These are phyloP conservation scores for Penicillium brevicompactum DNA, from an alignment of 2,329 filamentous ascomycete species.

Conservation along the genomic window DNA sequence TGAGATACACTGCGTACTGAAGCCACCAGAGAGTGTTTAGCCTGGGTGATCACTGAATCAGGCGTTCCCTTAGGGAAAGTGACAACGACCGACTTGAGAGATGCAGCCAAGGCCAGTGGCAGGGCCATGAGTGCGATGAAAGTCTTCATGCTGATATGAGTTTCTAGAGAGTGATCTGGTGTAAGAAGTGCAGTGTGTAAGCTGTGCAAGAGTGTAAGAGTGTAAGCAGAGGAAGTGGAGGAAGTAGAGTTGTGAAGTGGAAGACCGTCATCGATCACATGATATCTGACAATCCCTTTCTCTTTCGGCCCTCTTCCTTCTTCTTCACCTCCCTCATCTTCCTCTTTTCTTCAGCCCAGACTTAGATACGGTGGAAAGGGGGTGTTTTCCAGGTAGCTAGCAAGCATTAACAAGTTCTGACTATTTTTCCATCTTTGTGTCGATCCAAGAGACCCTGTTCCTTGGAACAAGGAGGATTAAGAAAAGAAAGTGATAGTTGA, in stretches of 20 bases:
- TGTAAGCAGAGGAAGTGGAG: not conserved
- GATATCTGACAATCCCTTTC: constrained; percentile 17
- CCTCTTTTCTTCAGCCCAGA: not conserved
- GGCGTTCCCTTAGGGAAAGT: constrained; percentile 73
- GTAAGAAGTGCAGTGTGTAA: not conserved
- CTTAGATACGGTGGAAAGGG: constrained; percentile 16
- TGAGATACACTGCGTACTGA: constrained; percentile 51
- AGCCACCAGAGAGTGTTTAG: constrained; percentile 69
- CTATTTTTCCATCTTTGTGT: constrained; percentile 38
- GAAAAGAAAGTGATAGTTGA: constrained; percentile 24
- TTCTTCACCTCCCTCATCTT: not conserved
- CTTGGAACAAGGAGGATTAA: constrained; percentile 27
- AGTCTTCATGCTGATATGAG: constrained; percentile 60
- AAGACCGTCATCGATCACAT: constrained; percentile 20
- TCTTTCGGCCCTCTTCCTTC: not conserved
- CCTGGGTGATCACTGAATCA: constrained; percentile 66
- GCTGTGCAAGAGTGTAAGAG: no score
- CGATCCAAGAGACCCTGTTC: constrained; percentile 32
- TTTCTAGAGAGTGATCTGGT: not conserved
- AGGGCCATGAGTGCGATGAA: constrained; percentile 61
- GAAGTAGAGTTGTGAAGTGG: not conserved
- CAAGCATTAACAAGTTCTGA: constrained; percentile 49
- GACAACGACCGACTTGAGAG: constrained; percentile 74
- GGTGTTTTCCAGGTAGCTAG: constrained; percentile 40
- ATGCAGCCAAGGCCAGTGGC: constrained; percentile 61